These are phyloP conservation scores for Silene vulgaris DNA, from an alignment of 179 eudicot genomes.

Conservation along the genomic window DNA sequence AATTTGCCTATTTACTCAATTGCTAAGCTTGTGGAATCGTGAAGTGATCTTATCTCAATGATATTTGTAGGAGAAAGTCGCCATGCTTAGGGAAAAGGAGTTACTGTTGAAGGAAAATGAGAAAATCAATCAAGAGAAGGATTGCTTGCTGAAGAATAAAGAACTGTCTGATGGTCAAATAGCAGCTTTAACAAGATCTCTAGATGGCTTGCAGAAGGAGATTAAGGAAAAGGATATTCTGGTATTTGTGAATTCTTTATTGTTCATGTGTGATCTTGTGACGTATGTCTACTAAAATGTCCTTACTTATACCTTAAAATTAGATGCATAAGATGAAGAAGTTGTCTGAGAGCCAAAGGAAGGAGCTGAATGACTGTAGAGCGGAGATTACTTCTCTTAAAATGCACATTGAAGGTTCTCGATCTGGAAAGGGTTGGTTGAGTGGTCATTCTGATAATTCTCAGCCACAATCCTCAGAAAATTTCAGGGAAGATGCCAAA, in stretches of 20 bases:
- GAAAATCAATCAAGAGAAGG: conserved; percentile 48
- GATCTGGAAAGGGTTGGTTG: conserved; percentile 35
- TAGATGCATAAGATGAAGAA: conserved; percentile 75
- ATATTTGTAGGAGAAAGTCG: conserved; percentile 70
- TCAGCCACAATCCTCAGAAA: conserved; percentile 39
- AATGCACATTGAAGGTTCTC: conserved; percentile 82
- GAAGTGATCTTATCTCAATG: conserved; percentile 17
- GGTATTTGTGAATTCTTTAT: conserved; percentile 34
- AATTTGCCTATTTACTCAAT: background rate
- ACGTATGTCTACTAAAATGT: background rate
- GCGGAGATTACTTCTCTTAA: conserved; percentile 92
- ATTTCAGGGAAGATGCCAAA: conserved; percentile 40
- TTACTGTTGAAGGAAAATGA: conserved; percentile 58
- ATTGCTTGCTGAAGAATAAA: conserved; percentile 56
- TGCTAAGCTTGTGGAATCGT: background rate
- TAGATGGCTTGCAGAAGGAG: conserved; percentile 77
- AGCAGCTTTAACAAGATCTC: conserved; percentile 56
- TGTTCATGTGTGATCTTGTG: conserved; percentile 6
- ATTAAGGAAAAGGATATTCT: conserved; percentile 70
- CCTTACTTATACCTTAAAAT: conserved; percentile 19
- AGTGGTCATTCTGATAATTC: conserved; percentile 31
- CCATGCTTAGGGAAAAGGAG: conserved; percentile 75
- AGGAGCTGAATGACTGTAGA: conserved; percentile 83
- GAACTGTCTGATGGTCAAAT: conserved; percentile 73
- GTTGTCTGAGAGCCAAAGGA: conserved; percentile 58